Base-by-base conservation (phyloP, 768 basidiomycete genomes). In the Boletus barrowsii region DNA sequence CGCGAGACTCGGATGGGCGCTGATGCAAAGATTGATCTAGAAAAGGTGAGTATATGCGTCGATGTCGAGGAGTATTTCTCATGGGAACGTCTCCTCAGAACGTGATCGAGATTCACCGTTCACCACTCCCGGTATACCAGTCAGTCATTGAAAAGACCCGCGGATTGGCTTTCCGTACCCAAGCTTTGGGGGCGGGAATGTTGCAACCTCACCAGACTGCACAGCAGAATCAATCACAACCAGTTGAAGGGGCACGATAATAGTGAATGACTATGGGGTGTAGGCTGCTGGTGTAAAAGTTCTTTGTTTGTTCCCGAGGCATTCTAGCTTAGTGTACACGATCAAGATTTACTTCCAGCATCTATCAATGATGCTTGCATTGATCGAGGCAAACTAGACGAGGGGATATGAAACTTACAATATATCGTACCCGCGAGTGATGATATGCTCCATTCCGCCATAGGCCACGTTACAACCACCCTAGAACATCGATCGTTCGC, bases 1-100 rank as follows among this genome's bases (percentile, higher is more conserved):
- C 86, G 97, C 33, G 97, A 98, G 73, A 96, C 95, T 7, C 83
- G 93, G 43, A 93, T 96, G 88, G 93, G 93, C 14, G 88, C 91
- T 1, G 96, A 98, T 62, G 96, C 96, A 48, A 97, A 96, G 76
- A 98, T 98, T 56, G 96, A 98, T 71, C 79, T 98, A 26, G 93
- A 95, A 72, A 93, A 96, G 79, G 93, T 90, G 56, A 39, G 54
- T 30, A 5, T 29, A 42, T 39, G 15, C 9, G 15, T 42, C 36
- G 2, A 35, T 30, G 29, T 22, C 10, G 2, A n/a, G 15, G 11
- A 5, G 4, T 3, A 10, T 46, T 29, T 47, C 55, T 58, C 37
- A 68, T 54, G 35, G 10, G n/a, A 49, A 18, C 49, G 44, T 43
- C 49, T 32, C n/a, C 57, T 26, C 72, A 94, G 93, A 97, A 98